These are phyloP conservation scores for Kappamyces sp. DNA, from an alignment of 192 early-diverging fungal genomes.

Conservation along the genomic window DNA sequence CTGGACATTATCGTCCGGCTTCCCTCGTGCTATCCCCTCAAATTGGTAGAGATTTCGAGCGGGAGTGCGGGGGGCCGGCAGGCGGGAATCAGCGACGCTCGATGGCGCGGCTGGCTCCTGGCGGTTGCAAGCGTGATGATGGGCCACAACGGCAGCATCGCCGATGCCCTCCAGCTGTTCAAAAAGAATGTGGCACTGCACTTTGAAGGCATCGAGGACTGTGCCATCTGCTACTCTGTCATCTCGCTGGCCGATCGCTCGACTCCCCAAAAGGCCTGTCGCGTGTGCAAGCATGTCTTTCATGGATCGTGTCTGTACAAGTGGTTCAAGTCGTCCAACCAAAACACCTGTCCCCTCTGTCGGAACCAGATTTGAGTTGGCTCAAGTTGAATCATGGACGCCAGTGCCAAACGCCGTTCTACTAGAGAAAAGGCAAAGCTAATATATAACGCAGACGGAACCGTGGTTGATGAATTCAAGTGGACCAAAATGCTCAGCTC, in stretches of 20 bases:
- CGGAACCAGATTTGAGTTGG: background rate
- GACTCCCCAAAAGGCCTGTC: conserved; percentile 83
- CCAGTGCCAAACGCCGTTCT: too few relatives aligned
- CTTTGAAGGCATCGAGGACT: conserved; percentile 96
- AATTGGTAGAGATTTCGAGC: conserved; percentile 64
- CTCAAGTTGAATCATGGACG: too few relatives aligned
- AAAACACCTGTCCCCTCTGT: conserved; percentile 9
- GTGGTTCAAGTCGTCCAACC: conserved; percentile 22
- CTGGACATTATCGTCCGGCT: conserved; percentile 70
- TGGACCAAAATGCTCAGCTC: conserved; percentile 69
- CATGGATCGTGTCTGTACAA: conserved; percentile 92
- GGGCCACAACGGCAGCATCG: conserved; percentile 71
- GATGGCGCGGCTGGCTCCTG: conserved; percentile 65
- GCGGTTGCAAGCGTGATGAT: conserved; percentile 53
- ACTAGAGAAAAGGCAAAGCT: conserved; percentile 36
- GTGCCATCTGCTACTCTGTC: conserved; percentile 95
- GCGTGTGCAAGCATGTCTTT: conserved; percentile 92
- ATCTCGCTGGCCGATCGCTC: conserved; percentile 81
- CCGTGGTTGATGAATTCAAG: conserved; percentile 68
- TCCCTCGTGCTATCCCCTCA: conserved; percentile 64
- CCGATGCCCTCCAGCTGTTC: conserved; percentile 73
- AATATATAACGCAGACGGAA: conserved; percentile 56
- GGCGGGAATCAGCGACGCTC: conserved; percentile 63
- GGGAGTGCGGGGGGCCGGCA: conserved; percentile 41
- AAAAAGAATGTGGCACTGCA: conserved; percentile 83